Conservation (phyloP, 176 grass and related monocot species). For the Ensete ventricosum region DNA sequence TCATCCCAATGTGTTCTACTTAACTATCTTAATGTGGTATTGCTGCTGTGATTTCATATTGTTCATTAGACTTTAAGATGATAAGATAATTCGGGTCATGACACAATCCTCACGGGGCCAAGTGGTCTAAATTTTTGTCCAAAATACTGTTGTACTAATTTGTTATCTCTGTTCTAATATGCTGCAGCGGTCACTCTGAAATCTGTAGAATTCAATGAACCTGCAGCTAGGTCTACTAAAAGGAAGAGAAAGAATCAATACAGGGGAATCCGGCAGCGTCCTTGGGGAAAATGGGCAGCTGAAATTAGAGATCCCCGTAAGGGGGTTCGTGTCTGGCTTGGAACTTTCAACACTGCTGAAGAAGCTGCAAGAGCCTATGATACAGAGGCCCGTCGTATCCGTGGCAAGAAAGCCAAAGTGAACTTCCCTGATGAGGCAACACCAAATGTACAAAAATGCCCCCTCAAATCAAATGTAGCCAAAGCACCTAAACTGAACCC, state of each 20-base stretch:
- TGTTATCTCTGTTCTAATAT: neutral
- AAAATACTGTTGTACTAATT: neutral
- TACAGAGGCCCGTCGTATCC: constrained; percentile 69
- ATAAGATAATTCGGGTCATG: neutral
- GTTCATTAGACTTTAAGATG: neutral
- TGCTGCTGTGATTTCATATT: neutral
- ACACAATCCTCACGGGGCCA: neutral
- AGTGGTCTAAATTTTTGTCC: too few relatives aligned
- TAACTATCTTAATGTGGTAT: too few relatives aligned
- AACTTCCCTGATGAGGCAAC: constrained; percentile 64
- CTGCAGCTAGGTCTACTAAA: constrained; percentile 49
- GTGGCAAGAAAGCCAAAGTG: constrained; percentile 94
- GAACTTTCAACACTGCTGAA: constrained; percentile 92
- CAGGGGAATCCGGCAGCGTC: constrained; percentile 91
- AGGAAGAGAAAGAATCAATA: constrained; percentile 94
- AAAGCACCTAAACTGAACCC: constrained; percentile 29
- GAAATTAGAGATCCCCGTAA: constrained; percentile 95
- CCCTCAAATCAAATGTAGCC: constrained; percentile 1
- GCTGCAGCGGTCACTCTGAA: constrained; percentile 35
- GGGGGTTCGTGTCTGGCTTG: constrained; percentile 93
- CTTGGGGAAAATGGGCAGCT: constrained; percentile 99
- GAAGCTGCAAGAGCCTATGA: constrained; percentile 98
- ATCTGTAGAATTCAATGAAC: constrained; percentile 34
- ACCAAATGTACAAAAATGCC: constrained; percentile 33
- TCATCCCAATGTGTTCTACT: too few relatives aligned